Evolutionary conservation across 306 rosid species (phyloP), one percentile per base, ranked within the genome.

Genomic region (Cucurbita moschata): DNA sequence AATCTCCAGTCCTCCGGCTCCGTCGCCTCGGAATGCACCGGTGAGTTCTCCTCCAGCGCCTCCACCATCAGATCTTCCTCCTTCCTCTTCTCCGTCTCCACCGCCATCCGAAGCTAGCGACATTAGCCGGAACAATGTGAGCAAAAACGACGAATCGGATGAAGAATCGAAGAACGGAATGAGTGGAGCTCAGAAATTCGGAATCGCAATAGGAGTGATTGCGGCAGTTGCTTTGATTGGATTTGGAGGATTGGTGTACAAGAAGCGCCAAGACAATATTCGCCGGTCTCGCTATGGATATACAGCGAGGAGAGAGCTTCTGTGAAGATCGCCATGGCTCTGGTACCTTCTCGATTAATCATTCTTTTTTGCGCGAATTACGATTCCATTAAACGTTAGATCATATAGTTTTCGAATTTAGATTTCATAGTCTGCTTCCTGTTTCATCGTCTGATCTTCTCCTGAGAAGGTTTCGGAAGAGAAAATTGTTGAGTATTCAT

Each of bases 121-220:
- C 26, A 1, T 80, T 6, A 51, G 10, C 40, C 40, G 67, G 50
- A 62, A n/a, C n/a, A 57, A 63, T 46, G 72, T 37, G 3, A 66
- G 12, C n/a, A 55, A 15, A 9, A 37, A 49, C 55, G 58, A 69
- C 39, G 54, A 10, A 47, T 18, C 38, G 26, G 76, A 80, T 4
- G 56, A 23, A 61, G 60, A 59, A 11, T 82, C 87, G 0, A 83
- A 46, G 5, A 53, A 80, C 1, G 96, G 89, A 73, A 75, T 85
- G 86, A 90, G 85, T 46, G 74, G 75, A 1, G 86, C 83, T 56
- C 86, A 92, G 87, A 92, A 92, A 77, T 94, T 79, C 1, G 98
- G 91, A 30, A 60, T 92, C 74, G 96, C 83, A 51, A 4, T 87
- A 7, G 96, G 88, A 81, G 90, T 88, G n/a, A 68, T 92, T 7